Base-by-base conservation (phyloP, 805 yeast genomes). In the Lipomyces sp. region DNA sequence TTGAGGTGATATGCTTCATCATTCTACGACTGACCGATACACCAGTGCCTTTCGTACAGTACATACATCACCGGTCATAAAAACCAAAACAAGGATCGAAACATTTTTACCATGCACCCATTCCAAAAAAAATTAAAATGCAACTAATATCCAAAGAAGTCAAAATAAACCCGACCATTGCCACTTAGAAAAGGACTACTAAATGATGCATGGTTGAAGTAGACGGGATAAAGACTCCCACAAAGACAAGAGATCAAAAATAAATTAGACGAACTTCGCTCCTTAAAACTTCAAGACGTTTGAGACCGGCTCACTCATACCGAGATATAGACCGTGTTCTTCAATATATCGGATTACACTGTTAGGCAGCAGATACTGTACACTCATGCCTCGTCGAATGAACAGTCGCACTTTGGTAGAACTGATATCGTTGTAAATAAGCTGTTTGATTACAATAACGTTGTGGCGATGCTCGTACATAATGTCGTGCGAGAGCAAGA, bases 361-460 rank as follows among this genome's bases (percentile, higher is more conserved):
- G 77, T 94, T 95, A 2, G 99, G 99, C 69, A 94, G 81, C 67
- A 95, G 81, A 76, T 95, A 95, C 76, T 94, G 98, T 24, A 95
- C 98, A 66, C 96, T 88, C 99, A 95, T 95, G 30, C 96, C 96
- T 70, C 99, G 85, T 75, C 99, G 85, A 48, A 95, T 86, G 73
- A 95, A 95, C 68, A 95, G 82, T 62, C 99, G 83, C 57, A 95
- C 97, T 77, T 95, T 95, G 0, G 99, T 95, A 0, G 98, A 92
- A 30, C 92, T 86, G 73, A 95, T 95, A 80, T 95, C 99, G 78
- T 95, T 95, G 80, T 95, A 95, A 71, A 95, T 95, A 75, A 95
- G 84, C 80, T 95, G 99, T 76, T 93, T 95, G 77, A 95, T 94
- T 54, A 94, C 97, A 74, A 95, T 82, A 60, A 95, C 94, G 77